Conservation (phyloP, 2,329 filamentous ascomycete genomes). For the Fusarium staphyleae region DNA sequence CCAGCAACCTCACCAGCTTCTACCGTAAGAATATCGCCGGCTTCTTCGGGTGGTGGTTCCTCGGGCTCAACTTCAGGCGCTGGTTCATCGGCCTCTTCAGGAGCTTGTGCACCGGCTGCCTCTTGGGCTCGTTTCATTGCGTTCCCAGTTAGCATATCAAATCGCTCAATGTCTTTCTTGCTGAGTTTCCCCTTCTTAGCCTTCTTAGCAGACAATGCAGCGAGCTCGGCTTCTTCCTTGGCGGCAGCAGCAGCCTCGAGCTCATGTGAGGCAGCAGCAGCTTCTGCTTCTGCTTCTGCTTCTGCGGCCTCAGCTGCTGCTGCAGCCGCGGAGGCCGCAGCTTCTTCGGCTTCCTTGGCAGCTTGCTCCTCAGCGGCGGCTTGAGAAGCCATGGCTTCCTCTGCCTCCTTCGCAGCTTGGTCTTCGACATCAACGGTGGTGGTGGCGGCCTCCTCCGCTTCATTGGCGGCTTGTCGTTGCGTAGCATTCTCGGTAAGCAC, state of each 20-base stretch:
- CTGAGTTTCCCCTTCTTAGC: slow-evolving; percentile 27
- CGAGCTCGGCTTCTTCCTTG: slow-evolving; percentile 30
- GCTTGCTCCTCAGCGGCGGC: slow-evolving; percentile 22
- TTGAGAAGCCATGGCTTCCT: slow-evolving; percentile 34
- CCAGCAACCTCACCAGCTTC: slow-evolving; percentile 8
- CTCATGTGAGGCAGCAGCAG: slow-evolving; percentile 26
- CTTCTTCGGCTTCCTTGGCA: slow-evolving; percentile 41
- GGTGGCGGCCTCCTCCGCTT: slow-evolving; percentile 37
- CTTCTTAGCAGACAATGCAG: slow-evolving; percentile 23
- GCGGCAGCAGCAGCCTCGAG: slow-evolving; percentile 15
- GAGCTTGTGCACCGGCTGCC: slow-evolving; percentile 30
- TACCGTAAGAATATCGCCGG: slow-evolving; percentile 10
- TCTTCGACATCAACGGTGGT: slow-evolving; percentile 14
- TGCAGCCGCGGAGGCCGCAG: slow-evolving; percentile 22
- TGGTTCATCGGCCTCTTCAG: slow-evolving; percentile 34
- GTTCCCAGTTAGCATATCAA: slow-evolving; percentile 24
- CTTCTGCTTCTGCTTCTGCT: slow-evolving; percentile 24
- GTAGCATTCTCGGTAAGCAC: slow-evolving; percentile 34
- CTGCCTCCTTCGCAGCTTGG: slow-evolving; percentile 37
- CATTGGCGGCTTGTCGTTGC: slow-evolving; percentile 30
- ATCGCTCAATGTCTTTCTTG: slow-evolving; percentile 30
- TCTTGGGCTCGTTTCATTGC: slow-evolving; percentile 26
- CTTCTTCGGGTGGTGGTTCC: slow-evolving; percentile 11
- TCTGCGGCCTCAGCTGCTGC: slow-evolving; percentile 22
- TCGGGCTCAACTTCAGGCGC: slow-evolving; percentile 15